Evolutionary conservation across 1,284 basidiomycete species (phyloP), one percentile per base, ranked within the genome.

Genomic region (Cryptococcus depauperatus): DNA sequence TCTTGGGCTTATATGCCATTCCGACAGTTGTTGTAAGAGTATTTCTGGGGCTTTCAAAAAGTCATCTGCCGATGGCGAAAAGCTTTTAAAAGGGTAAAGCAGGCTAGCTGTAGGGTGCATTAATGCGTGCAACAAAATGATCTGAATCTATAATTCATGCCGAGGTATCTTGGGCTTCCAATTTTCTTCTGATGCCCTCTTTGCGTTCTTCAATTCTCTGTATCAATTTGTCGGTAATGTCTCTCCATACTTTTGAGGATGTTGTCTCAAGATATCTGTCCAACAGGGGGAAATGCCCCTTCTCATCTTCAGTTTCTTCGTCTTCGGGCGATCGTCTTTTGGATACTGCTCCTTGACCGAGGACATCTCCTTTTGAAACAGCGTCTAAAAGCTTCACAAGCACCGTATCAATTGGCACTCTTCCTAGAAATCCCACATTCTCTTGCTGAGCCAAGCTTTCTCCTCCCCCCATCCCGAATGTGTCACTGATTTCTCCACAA

Each of bases 401-500:
- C 56, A 87, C 86, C 0, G 87, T 85, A 73, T 98, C 95, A 42
- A 99, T 85, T 2, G 95, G 95, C 26, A 99, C 77, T 39, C 85
- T 79, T 2, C 95, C 95, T 45, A 99, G 73, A 67, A 95, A 96
- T 37, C 68, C 69, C 22, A 96, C 63, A 6, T 74, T 77, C 66
- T 92, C 86, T 35, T 78, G 75, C 52, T 76, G 72, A 0, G 90
- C 88, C 81, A 92, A 82, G 58, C 81, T 83, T 71, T 85, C 80
- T 0, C 92, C 95, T 2, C 95, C 95, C 10, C 91, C 91, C 9
- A 82, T 85, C 5, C 92, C 95, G 73, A 97, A 99, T 41, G 95
- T 81, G 63, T 95, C 90, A 70, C 83, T 90, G 55, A 96, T 78
- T 69, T 97, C 91, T 21, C 85, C 84, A 59, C 88, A 92, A 62